Evolutionary conservation across 2,329 filamentous ascomycete genomes (phyloP), one percentile per base, ranked within the genome.

Genomic region (Fusarium sp.): DNA sequence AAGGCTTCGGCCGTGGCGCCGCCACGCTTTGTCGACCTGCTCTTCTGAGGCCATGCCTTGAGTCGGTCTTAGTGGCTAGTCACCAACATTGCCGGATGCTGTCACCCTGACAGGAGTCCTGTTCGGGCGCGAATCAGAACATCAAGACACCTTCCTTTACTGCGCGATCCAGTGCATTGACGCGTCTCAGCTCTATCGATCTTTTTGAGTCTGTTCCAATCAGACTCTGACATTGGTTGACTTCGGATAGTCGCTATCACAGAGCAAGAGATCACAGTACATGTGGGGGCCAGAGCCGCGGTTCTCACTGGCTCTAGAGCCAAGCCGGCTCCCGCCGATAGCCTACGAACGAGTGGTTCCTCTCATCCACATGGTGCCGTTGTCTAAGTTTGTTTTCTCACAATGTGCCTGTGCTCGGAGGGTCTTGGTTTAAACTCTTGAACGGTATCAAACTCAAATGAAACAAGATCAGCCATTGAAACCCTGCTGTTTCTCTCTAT

Each of bases 1-100:
- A 72, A 60, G 53, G 52, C 59, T 65, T 67, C 67, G 69, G 71
- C 43, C 65, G 71, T 73, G 71, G 71, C 71, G 71, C 40, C 69
- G 71, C 71, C 71, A 73, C 67, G 51, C 49, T 62, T 52, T 52
- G 48, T 60, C 26, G 56, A 56, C 66, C 61, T 61, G 65, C 48
- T 67, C 64, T 60, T 65, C 55, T 65, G 69, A 65, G 61, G 60
- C 65, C 57, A 65, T 50, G 52, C 51, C 56, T 24, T 47, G 52
- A 65, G 40, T 60, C 48, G 56, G 64, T 56, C 46, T 65, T 38
- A 53, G 56, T 58, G 45, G 49, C 46, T 45, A 47, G 32, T 43
- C 45, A 55, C 26, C 19, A 50, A 34, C 46, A 40, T 52, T 38
- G 38, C 28, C 39, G 42, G 51, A 46, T 40, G 45, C 44, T 42